A percentile compares a stretch with the other conserved stretches of the same genome.
Evolutionary conservation across 257 asterid genomes (phyloP).

Genomic region (Vinca minor): DNA sequence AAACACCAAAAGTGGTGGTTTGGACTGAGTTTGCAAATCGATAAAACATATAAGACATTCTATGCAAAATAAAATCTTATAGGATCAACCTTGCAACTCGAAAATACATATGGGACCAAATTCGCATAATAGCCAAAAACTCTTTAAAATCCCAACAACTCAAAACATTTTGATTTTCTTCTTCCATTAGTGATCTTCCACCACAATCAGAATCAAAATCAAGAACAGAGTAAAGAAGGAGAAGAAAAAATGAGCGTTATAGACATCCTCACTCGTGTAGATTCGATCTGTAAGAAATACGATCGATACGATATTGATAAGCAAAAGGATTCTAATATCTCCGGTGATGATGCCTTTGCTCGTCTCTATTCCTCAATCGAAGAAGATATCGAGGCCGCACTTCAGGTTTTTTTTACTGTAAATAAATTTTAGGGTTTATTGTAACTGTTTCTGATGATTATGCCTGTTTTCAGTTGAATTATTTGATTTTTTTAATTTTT

Average conservation of each 20-base stretch:
- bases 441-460: not conserved
- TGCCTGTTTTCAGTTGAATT: not conserved
- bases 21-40: too few species aligned
- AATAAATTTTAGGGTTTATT: too few species aligned
- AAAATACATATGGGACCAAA: too few species aligned
- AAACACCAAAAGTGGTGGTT: too few species aligned
- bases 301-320: constrained; percentile 79
- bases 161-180: too few species aligned
- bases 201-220: too few species aligned
- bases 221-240: not conserved
- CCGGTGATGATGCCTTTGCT: constrained; percentile 96
- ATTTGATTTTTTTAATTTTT: constrained; percentile 1
- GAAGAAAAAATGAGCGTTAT: constrained; percentile 62
- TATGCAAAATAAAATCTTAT: too few species aligned
- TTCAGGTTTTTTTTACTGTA: constrained; percentile 50
- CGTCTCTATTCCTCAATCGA: constrained; percentile 76
- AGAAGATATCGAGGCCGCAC: constrained; percentile 77
- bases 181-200: too few species aligned
- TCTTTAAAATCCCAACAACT: too few species aligned
- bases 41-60: too few species aligned
- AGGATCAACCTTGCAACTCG: too few species aligned
- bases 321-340: constrained; percentile 62
- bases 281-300: constrained; percentile 89
- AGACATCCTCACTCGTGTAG: constrained; percentile 86
- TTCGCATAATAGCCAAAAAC: too few species aligned